Base-by-base conservation (phyloP, 768 basidiomycete species). In the Coprinellus aureogranulatus region DNA sequence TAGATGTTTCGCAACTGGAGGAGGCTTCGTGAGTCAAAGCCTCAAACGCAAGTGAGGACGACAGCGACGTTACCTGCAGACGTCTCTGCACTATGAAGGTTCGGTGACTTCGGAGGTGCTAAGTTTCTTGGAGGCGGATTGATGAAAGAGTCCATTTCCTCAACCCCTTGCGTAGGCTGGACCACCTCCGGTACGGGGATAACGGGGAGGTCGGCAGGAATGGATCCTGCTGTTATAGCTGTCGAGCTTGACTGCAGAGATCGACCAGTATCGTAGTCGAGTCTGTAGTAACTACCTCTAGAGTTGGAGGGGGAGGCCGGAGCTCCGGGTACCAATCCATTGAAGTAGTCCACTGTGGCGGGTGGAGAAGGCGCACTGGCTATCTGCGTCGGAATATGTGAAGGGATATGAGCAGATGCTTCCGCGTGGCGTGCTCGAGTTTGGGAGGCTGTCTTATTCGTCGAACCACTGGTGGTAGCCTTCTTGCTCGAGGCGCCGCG, bases 201-300 rank as follows among this genome's bases (percentile, higher is more conserved):
- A 8, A 34, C 14, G 34, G 34, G 34, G 41, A 44, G 18, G 41
- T 44, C 41, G n/a, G n/a, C 14, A 34, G 34, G 34, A 14, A 34
- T 14, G 34, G 6, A 34, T 34, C 34, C 34, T 14, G 14, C 14
- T 14, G 34, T 34, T 34, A 14, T 14, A 34, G 34, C 6, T 34
- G 34, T 14, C 14, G 34, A 34, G 47, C 27, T n/a, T 11, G 14
- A 20, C 2, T 27, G 49, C 18, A 34, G 46, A 25, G 10, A 1
- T 28, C 27, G 27, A 10, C 49, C 49, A 8, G 49, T 51, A 1
- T 69, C 73, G 68, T 80, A 74, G 55, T 74, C 62, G 34, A 66
- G 69, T 40, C 75, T 67, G 40, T 72, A 75, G 51, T 72, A 64
- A 5, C 60, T 50, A 20, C 60, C 58, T 9, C 54, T 45, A 16